Base-by-base conservation (phyloP, 148 eudicot species). In the Persicaria maculosa region DNA sequence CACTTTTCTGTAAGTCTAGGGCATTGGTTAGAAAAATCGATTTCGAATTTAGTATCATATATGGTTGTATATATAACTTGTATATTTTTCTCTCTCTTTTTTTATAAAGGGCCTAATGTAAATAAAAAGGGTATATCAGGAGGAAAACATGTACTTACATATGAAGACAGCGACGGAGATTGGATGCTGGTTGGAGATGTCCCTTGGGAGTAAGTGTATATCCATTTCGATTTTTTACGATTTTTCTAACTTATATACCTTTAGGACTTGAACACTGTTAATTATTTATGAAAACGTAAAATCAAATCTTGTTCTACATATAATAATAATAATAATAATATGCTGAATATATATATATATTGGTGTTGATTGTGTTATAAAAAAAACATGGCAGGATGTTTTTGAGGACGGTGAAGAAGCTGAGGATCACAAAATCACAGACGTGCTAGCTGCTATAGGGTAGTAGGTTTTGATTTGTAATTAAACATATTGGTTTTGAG, bases 101-200 rank as follows among this genome's bases (percentile, higher is more conserved):
- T 58, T 58, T 58, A 7, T n/a, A 7, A 53, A 69, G 84, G 65
- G 68, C 77, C 81, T 0, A 74, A 75, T 44, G 17, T 40, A 16
- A 43, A 58, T 54, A 7, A 74, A 31, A 67, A 74, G 11, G 22
- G 22, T 78, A 36, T 9, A 10, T 45, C 57, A 3, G 65, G 52
- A 5, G 50, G 47, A 14, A 53, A 55, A 65, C 74, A 82, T 50
- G 57, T 82, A 25, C 81, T 79, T 17, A 76, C 80, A 7, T 82
- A 82, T 15, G 81, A 82, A 17, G 84, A 82, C 72, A 79, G 76
- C 17, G 84, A 82, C 57, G 85, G 85, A 54, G 85, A 82, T 65
- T 82, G 85, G 85, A 79, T 82, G 85, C 75, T 82, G 85, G 85
- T 82, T 14, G 77, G 82, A 43, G 79, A 79, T 52, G 77, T 79